Evolutionary conservation across 148 eudicot genomes (phyloP), one percentile per base, ranked within the genome.

Genomic region (Vaccinium myrtillus): DNA sequence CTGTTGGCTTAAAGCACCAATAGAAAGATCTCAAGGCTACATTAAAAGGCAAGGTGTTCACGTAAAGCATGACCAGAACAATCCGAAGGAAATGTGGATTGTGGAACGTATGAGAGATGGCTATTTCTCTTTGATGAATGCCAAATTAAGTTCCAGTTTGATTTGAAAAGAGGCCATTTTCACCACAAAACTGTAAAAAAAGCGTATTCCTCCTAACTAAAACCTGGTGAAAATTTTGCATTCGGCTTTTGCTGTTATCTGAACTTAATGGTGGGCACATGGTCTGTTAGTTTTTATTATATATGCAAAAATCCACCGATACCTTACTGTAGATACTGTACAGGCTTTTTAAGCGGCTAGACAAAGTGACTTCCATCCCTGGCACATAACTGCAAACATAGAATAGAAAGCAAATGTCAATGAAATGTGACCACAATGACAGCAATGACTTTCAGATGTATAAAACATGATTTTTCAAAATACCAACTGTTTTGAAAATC

Each of bases 261-360:
- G 74, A 69, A 69, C 18, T 69, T 76, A 25, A 75, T 75, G 55
- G 15, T 74, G 70, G 51, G 50, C 23, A 49, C 49, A 74, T 16
- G 49, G 6, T 61, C n/a, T 69, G 27, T 30, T 23, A 36, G 27
- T 67, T 19, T 48, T 11, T n/a, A 67, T 46, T 79, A 25, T 13
- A 27, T 36, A 75, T 1, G 43, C 51, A 5, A 85, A 65, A 65
- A 14, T 55, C 18, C 78, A 87, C 39, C 39, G 27, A 51, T 86
- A 96, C 98, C 98, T 96, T 96, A 87, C 91, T 94, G 84, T 96
- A 94, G 83, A 96, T 88, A 90, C 98, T 93, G 82, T 92, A 96
- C 90, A 96, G 89, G 89, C 98, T 96, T 84, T 96, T 96, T 80
- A 96, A 85, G 84, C 98, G 98, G 80, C 98, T 91, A 82, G 93